Evolutionary conservation across 2,329 filamentous ascomycete genomes (phyloP).

Genomic region (Verticillium albo-atrum): DNA sequence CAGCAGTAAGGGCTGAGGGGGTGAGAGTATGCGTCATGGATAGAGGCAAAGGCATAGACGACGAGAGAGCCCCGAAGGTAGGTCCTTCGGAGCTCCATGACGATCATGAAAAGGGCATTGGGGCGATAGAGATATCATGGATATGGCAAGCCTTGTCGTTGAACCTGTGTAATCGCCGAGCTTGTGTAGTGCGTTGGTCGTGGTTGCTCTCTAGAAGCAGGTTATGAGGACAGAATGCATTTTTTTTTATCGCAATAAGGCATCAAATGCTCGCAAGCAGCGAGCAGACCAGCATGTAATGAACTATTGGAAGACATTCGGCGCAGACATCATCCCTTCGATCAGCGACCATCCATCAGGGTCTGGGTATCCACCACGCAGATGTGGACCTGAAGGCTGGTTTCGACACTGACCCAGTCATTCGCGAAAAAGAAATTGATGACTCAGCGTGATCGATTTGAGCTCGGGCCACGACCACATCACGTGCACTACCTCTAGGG

Average conservation of each 20-base stretch:
- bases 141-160: slow-evolving; percentile 1
- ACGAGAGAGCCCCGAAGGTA: not conserved
- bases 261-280: no score
- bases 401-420: not conserved
- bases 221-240: no score
- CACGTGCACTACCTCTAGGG: not conserved
- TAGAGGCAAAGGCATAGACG: not conserved
- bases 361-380: not conserved
- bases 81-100: not conserved
- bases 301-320: no score
- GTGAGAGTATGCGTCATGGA: not conserved
- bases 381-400: not conserved
- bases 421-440: not conserved
- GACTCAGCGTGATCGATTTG: not conserved
- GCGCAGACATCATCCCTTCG: not conserved
- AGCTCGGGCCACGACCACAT: not conserved
- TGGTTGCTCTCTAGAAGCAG: not conserved
- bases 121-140: slow-evolving; percentile 7
- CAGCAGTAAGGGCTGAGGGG: slow-evolving; percentile 54
- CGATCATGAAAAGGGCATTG: not conserved
- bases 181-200: not conserved
- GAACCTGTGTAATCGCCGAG: not conserved
- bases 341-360: not conserved
- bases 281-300: no score
- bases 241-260: no score